Evolutionary conservation across 768 basidiomycete species (phyloP), one percentile per base, ranked within the genome.

Genomic region (Multifurca ochricompacta): DNA sequence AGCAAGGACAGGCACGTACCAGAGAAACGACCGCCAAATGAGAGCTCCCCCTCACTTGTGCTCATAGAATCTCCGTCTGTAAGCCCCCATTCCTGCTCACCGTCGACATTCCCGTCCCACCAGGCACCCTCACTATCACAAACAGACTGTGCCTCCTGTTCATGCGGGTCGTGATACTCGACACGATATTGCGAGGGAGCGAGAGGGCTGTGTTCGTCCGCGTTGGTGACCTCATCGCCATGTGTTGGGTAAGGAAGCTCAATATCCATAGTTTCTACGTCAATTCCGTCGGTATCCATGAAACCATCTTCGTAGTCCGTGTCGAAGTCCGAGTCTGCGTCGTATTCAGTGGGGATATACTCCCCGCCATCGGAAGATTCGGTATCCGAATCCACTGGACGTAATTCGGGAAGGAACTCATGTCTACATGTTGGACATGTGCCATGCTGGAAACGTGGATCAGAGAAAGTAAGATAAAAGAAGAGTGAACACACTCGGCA

Each of bases 361-460:
- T 85, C 83, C 10, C 77, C 80, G 16, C 77, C 83, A 63, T 85
- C 83, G 13, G 78, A 81, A 3, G 79, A 83, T 62, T 83, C 85
- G 63, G 77, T 74, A 60, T 83, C 83, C 10, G 77, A 76, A 31
- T 80, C 77, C 2, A 75, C 70, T 1, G 70, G 70, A 1, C 76
- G 74, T 4, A 65, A 68, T 35, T 83, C 73, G 48, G 80, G 76
- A 35, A 82, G 68, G 66, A 86, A 85, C 6, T 69, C 65, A 54
- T 79, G 69, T 28, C 85, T 71, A 64, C 85, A 87, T 4, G 82
- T 77, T 14, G 85, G 85, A 59, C 85, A 87, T 60, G 72, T 85
- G 13, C 84, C 84, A 60, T 85, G 84, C 82, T 85, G 56, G 4
- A 64, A 18, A 51, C n/a, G 42, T 39, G 21, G 21, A 13, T 58